Percentiles rank a stretch among this genome's conserved stretches.
phyloP scores from a whole-genome alignment of 148 eudicot species.

The Pharnaceum exiguum region DNA sequence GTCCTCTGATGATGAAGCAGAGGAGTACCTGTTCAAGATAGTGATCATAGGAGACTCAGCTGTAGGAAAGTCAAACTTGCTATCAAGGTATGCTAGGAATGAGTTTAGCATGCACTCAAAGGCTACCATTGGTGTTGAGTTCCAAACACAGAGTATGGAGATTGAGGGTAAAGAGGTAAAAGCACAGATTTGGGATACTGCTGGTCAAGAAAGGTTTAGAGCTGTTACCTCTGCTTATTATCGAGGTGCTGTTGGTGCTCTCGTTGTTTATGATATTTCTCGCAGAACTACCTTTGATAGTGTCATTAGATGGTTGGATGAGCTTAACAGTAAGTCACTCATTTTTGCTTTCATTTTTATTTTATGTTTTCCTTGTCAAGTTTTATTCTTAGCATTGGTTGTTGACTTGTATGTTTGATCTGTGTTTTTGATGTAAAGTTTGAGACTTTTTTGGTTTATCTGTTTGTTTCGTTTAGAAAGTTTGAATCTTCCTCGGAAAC shows the following conservation, averaged over 20 bases:
- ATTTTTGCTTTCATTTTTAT: neutral
- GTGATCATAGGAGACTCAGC: conserved; percentile 68
- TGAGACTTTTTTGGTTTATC: neutral
- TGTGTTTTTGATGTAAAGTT: conserved; percentile 11
- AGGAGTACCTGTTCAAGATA: conserved; percentile 61
- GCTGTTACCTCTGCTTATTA: conserved; percentile 77
- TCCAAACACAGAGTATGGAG: conserved; percentile 55
- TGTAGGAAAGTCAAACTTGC: conserved; percentile 54
- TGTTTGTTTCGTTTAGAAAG: neutral
- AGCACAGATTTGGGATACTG: conserved; percentile 80
- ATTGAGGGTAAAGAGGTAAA: conserved; percentile 57
- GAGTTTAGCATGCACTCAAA: conserved; percentile 57
- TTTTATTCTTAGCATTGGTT: too few relatives aligned
- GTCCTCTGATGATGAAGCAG: conserved; percentile 63
- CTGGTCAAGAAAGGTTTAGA: conserved; percentile 62
- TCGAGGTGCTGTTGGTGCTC: conserved; percentile 71
- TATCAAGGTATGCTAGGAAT: conserved; percentile 49
- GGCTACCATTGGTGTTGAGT: conserved; percentile 63
- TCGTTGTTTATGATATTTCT: conserved; percentile 53
- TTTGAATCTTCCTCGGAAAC: neutral
- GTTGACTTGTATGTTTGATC: neutral
- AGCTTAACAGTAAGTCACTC: conserved; percentile 43
- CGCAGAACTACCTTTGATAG: conserved; percentile 56
- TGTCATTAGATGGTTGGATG: conserved; percentile 53
- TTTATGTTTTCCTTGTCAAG: neutral